Conservation (phyloP, 2,329 filamentous ascomycete genomes). For the Aspergillus unguis region DNA sequence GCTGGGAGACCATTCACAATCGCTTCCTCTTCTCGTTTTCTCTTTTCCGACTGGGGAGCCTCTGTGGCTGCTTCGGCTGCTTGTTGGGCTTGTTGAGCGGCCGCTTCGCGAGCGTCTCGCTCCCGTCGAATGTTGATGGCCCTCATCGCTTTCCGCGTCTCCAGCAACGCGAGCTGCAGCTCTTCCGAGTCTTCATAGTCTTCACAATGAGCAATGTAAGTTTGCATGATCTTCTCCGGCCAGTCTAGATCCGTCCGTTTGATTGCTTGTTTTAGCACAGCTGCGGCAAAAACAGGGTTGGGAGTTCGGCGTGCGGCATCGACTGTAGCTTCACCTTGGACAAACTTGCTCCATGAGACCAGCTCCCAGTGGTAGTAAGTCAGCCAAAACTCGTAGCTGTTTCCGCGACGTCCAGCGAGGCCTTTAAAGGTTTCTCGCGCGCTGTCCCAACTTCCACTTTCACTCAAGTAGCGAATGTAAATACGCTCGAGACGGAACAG, state of each 20-base stretch:
- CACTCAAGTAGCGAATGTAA: slow-evolving; percentile 84
- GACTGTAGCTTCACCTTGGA: slow-evolving; percentile 51
- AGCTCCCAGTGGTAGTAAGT: slow-evolving; percentile 92
- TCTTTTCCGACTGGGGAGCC: slow-evolving; percentile 47
- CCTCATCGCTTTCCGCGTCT: slow-evolving; percentile 66
- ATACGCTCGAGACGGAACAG: slow-evolving; percentile 86
- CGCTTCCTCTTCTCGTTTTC: slow-evolving; percentile 66
- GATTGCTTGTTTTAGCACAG: slow-evolving; percentile 70
- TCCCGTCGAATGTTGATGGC: slow-evolving; percentile 62
- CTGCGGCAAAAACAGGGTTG: slow-evolving; percentile 70
- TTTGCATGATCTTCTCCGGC: slow-evolving; percentile 50
- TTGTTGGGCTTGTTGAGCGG: slow-evolving; percentile 30
- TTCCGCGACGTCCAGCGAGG: slow-evolving; percentile 64
- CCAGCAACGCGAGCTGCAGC: slow-evolving; percentile 69
- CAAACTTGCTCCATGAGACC: slow-evolving; percentile 61
- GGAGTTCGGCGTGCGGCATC: slow-evolving; percentile 56
- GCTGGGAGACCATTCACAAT: slow-evolving; percentile 52
- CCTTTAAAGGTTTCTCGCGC: slow-evolving; percentile 76
- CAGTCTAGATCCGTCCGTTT: slow-evolving; percentile 49
- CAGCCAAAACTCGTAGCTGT: slow-evolving; percentile 91
- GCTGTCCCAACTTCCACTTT: slow-evolving; percentile 72
- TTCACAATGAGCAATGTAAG: slow-evolving; percentile 62
- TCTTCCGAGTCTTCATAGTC: slow-evolving; percentile 79
- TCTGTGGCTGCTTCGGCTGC: slow-evolving; percentile 18
- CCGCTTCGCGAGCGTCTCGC: slow-evolving; percentile 61